These are phyloP conservation scores for Comarum palustre DNA, from an alignment of 306 rosid species.

Conservation along the genomic window DNA sequence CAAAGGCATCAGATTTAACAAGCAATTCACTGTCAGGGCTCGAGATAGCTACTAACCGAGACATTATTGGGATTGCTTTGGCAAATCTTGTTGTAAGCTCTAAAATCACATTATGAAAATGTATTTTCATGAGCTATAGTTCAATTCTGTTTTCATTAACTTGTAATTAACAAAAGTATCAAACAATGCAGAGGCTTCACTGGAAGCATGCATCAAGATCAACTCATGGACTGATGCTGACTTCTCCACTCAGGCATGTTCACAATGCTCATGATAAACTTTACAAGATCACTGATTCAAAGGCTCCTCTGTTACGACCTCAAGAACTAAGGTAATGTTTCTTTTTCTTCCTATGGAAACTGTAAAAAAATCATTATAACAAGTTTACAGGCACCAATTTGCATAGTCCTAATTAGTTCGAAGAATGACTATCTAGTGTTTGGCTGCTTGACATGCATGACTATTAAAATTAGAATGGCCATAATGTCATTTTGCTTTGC, in stretches of 20 bases:
- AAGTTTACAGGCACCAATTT: background rate
- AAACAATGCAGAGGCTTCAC: slow-evolving; percentile 12
- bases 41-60: slow-evolving; percentile 16
- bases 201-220: slow-evolving; percentile 20
- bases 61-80: slow-evolving; percentile 17
- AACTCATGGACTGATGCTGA: slow-evolving; percentile 19
- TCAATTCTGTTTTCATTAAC: too few species aligned
- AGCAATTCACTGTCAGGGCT: slow-evolving; percentile 18
- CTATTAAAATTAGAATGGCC: background rate
- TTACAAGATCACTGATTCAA: slow-evolving; percentile 5
- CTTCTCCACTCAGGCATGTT: slow-evolving; percentile 17
- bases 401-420: background rate
- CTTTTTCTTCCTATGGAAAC: background rate
- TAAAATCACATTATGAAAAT: background rate
- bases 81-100: slow-evolving; percentile 17
- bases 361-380: background rate
- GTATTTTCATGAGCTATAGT: background rate
- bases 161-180: background rate
- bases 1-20: slow-evolving; percentile 15
- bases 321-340: slow-evolving; percentile 9
- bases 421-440: background rate
- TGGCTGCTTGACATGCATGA: background rate
- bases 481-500: background rate
- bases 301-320: slow-evolving; percentile 10
- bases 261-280: slow-evolving; percentile 9